Percentiles rank a stretch among this genome's conserved stretches.
Conservation (phyloP, 2,329 filamentous ascomycete species). For the Bretziella fagacearum region DNA sequence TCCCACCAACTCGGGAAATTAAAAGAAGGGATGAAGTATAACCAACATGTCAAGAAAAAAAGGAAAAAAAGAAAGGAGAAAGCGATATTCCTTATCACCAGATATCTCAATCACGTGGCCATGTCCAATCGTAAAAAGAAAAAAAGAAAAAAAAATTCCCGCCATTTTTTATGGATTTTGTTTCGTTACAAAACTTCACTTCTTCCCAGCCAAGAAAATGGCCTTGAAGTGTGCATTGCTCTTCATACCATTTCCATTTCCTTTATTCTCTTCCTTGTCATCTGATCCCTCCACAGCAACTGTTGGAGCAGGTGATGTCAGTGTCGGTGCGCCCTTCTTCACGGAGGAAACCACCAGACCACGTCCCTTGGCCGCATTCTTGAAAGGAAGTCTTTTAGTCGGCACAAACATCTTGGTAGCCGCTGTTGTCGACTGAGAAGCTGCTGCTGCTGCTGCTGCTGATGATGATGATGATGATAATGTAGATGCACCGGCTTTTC, state of each 20-base stretch:
- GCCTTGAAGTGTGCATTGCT: slow-evolving; percentile 43
- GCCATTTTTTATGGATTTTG: too few relatives aligned
- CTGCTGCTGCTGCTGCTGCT: background rate
- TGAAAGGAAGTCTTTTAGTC: slow-evolving; percentile 20
- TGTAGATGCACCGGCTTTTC: too few relatives aligned
- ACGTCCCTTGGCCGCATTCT: slow-evolving; percentile 18
- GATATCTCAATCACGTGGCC: too few relatives aligned
- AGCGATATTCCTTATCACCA: too few relatives aligned
- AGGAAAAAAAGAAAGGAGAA: too few relatives aligned
- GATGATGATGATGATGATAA: too few relatives aligned
- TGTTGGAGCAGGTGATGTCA: slow-evolving; percentile 6
- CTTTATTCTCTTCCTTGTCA: background rate
- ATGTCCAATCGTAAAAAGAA: too few relatives aligned
- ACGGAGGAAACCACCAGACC: slow-evolving; percentile 31
- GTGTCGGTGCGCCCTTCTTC: slow-evolving; percentile 16
- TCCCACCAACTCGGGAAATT: too few relatives aligned
- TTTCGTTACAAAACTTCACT: too few relatives aligned
- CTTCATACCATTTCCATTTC: slow-evolving; percentile 23
- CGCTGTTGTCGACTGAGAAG: background rate
- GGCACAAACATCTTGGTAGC: slow-evolving; percentile 13
- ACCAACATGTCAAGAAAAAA: too few relatives aligned
- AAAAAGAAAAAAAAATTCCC: background rate
- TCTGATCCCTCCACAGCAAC: slow-evolving; percentile 13
- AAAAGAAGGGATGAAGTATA: too few relatives aligned
- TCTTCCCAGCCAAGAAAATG: slow-evolving; percentile 23